Evolutionary conservation across 768 basidiomycete species (phyloP).

Genomic region (Asterophora parasitica): DNA sequence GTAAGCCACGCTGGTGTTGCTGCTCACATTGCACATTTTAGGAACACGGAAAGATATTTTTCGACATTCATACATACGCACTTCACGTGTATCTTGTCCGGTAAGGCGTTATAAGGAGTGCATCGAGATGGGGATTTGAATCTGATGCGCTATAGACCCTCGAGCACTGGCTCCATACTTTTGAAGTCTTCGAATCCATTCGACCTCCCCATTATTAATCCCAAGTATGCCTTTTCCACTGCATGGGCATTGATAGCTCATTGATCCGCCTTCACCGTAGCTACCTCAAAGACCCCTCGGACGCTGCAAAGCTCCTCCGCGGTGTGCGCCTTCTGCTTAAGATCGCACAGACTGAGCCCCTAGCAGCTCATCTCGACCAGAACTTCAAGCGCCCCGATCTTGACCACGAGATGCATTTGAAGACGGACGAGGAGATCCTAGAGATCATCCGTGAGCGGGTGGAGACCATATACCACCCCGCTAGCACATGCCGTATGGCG

Average conservation of each 20-base stretch:
- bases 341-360: conserved; percentile 31
- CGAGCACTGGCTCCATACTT: conserved; percentile 33
- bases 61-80: conserved; percentile 34
- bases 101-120: conserved; percentile 18
- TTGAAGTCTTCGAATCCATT: conserved; percentile 35
- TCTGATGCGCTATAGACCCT: conserved; percentile 22
- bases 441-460: conserved; percentile 35
- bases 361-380: conserved; percentile 28
- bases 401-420: conserved; percentile 30
- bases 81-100: conserved; percentile 34
- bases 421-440: conserved; percentile 34
- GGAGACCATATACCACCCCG: conserved; percentile 43
- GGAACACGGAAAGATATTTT: conserved; percentile 33
- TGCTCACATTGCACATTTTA: conserved; percentile 6
- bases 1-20: background rate
- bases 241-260: background rate
- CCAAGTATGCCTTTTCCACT: conserved; percentile 25
- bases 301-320: conserved; percentile 34
- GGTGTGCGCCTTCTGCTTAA: conserved; percentile 31
- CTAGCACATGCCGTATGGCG: conserved; percentile 43
- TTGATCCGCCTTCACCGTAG: conserved; percentile 16
- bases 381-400: conserved; percentile 26
- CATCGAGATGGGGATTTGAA: background rate
- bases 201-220: conserved; percentile 32
- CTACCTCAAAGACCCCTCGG: conserved; percentile 33